Conservation (phyloP, 2,329 filamentous ascomycete species). For the Xylaria sp. region DNA sequence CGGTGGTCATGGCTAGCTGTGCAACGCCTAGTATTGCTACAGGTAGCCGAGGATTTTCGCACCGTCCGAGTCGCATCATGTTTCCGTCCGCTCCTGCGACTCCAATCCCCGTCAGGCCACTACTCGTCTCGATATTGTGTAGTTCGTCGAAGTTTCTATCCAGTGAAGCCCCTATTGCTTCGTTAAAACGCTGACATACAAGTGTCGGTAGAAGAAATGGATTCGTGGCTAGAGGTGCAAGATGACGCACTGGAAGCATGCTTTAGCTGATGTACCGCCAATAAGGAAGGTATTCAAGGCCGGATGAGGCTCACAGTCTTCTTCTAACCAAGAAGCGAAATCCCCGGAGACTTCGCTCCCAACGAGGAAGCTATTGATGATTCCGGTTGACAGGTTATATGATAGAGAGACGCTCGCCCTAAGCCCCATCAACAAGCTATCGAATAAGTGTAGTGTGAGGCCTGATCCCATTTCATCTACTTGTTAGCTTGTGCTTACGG, state of each 20-base stretch:
- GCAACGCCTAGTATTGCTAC: not conserved
- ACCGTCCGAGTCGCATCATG: too few relatives aligned
- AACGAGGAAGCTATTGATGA: too few relatives aligned
- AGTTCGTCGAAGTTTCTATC: not conserved
- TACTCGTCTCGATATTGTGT: not conserved
- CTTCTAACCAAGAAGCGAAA: too few relatives aligned
- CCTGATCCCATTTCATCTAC: too few relatives aligned
- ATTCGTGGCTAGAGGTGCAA: not conserved
- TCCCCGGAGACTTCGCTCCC: too few relatives aligned
- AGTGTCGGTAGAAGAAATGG: conserved; percentile 3
- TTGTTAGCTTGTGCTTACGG: not conserved
- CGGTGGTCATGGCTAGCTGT: not conserved
- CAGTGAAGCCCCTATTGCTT: not conserved
- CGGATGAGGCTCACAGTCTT: too few relatives aligned
- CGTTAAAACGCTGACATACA: not conserved
- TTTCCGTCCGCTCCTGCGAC: not conserved
- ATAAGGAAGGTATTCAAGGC: not conserved
- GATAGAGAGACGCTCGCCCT: too few relatives aligned
- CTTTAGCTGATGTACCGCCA: not conserved
- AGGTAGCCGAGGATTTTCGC: too few relatives aligned
- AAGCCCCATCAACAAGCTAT: too few relatives aligned
- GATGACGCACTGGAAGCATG: not conserved
- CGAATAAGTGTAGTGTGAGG: too few relatives aligned
- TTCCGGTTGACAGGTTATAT: too few relatives aligned
- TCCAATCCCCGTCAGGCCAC: not conserved